Conservation (phyloP, 345 rosid species). For the Pseudoturritis turrita region DNA sequence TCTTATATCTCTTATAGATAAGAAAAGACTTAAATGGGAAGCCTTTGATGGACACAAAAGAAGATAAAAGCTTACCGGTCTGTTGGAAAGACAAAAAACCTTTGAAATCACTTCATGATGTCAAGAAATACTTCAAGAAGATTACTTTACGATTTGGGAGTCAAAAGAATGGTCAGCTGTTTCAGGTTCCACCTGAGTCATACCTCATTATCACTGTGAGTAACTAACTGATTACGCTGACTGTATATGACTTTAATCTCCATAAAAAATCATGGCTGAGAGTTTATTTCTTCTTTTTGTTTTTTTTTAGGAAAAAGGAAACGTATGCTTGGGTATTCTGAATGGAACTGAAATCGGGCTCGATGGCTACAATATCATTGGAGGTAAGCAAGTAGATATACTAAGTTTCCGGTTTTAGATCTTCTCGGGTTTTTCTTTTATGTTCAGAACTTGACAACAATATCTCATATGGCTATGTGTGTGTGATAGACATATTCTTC, state of each 20-base stretch:
- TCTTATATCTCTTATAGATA: conserved; percentile 11
- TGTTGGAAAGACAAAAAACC: conserved; percentile 84
- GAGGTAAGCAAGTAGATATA: conserved; percentile 44
- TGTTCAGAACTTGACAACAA: conserved; percentile 2
- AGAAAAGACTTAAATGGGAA: conserved; percentile 35
- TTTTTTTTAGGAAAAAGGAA: conserved; percentile 52
- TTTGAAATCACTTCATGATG: conserved; percentile 45
- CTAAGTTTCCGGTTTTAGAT: background rate
- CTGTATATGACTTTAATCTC: background rate
- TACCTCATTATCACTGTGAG: conserved; percentile 79
- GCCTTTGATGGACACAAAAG: conserved; percentile 43
- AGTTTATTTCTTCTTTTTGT: background rate
- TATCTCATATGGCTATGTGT: conserved; percentile 10
- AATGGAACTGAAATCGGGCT: conserved; percentile 60
- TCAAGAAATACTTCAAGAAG: conserved; percentile 57
- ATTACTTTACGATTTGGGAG: conserved; percentile 45
- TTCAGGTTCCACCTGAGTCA: conserved; percentile 61
- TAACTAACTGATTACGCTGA: background rate
- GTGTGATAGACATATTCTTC: conserved; percentile 48
- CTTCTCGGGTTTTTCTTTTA: background rate
- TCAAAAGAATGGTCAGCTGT: conserved; percentile 41
- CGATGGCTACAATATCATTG: conserved; percentile 45
- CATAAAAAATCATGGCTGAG: background rate
- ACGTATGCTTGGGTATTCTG: conserved; percentile 82
- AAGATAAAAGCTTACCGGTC: conserved; percentile 60